These are phyloP conservation scores for Aurantiochytrium sp. DNA, from an alignment of 108 stramenopile genomes.

Conservation along the genomic window DNA sequence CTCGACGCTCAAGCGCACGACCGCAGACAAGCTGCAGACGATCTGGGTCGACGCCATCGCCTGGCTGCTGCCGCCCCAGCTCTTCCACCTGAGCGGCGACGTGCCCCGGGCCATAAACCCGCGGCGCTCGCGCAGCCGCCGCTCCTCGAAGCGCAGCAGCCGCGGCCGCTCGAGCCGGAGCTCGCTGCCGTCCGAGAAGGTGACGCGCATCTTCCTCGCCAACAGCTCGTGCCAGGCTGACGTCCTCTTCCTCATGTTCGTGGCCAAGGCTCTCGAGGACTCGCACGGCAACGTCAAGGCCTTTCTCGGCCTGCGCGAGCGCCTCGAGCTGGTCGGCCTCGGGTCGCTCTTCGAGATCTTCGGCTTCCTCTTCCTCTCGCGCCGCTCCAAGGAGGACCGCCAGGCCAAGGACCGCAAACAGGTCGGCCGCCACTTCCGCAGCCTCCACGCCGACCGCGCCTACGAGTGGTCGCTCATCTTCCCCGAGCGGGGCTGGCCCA, in stretches of 20 bases:
- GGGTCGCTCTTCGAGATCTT: neutral
- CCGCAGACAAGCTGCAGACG: neutral
- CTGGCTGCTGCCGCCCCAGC: neutral
- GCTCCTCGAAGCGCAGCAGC: neutral
- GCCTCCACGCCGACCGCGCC: neutral
- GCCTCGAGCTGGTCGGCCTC: neutral
- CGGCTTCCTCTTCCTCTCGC: neutral
- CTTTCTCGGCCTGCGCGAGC: neutral
- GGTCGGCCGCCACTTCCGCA: neutral
- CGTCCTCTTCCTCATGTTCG: neutral
- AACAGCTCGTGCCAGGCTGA: neutral
- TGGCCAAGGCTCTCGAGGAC: conserved; percentile 19
- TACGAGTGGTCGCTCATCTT: conserved; percentile 28
- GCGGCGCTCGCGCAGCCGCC: neutral
- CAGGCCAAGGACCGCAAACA: neutral
- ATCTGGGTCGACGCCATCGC: neutral
- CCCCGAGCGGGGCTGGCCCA: conserved; percentile 26
- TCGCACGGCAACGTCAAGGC: conserved; percentile 7
- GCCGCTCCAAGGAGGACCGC: conserved; percentile 8
- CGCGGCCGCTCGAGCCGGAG: neutral
- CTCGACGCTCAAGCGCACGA: neutral
- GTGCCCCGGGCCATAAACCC: neutral
- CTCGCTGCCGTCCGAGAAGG: neutral
- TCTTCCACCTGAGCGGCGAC: conserved; percentile 8
- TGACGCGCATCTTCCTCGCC: neutral